Conservation (phyloP, 768 basidiomycete species). For the Hortiboletus campestris region DNA sequence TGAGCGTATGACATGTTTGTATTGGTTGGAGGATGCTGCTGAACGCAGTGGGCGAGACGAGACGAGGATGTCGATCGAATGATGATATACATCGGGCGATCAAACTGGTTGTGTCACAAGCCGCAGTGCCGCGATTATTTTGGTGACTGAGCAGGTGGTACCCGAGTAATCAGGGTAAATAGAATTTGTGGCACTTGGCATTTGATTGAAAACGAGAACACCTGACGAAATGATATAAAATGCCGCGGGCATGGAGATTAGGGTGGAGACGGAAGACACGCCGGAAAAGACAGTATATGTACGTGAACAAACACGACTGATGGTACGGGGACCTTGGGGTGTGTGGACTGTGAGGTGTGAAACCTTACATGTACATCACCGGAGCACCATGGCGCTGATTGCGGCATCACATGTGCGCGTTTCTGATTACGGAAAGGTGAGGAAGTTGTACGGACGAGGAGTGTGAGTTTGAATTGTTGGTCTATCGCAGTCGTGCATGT, state of each 20-base stretch:
- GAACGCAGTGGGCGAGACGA: constrained; percentile 10
- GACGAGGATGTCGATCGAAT: constrained; percentile 23
- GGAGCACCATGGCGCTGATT: constrained; percentile 23
- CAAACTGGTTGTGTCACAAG: constrained; percentile 28
- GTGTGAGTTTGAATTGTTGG: constrained; percentile 18
- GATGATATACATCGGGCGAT: constrained; percentile 20
- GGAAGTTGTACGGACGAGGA: constrained; percentile 26
- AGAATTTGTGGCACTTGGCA: constrained; percentile 14
- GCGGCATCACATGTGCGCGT: constrained; percentile 36
- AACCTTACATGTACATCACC: constrained; percentile 34
- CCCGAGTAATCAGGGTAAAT: constrained; percentile 3
- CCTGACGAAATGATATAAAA: constrained; percentile 19
- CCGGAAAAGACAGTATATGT: constrained; percentile 31
- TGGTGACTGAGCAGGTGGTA: background rate
- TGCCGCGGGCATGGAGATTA: constrained; percentile 34
- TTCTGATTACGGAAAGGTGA: constrained; percentile 33
- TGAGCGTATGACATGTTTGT: constrained; percentile 1
- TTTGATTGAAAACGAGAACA: constrained; percentile 14
- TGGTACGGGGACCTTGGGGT: constrained; percentile 34
- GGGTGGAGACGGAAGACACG: constrained; percentile 32
- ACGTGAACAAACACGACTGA: constrained; percentile 35
- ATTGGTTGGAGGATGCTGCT: constrained; percentile 4
- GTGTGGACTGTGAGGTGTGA: constrained; percentile 33
- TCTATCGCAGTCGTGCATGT: constrained; percentile 19
- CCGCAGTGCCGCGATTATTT: constrained; percentile 18